These are phyloP conservation scores for Paramecium sonneborni DNA, from an alignment of 73 alveolate genomes.

Conservation along the genomic window DNA sequence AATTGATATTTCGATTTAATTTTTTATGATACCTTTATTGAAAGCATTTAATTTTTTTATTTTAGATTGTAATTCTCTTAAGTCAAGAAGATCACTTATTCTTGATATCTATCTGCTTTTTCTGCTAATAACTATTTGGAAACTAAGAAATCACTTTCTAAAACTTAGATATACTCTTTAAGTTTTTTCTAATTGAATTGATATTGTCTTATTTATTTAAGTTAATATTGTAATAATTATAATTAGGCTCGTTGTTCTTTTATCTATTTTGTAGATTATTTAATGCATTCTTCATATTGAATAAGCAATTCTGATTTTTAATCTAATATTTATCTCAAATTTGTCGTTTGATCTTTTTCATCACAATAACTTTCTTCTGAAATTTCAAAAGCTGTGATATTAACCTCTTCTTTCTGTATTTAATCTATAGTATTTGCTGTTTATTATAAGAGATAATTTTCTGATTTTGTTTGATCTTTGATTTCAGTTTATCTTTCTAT, in stretches of 20 bases:
- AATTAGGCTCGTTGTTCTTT: neutral
- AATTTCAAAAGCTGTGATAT: constrained; percentile 19
- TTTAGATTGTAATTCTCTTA: neutral
- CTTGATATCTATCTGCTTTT: neutral
- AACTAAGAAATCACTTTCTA: constrained; percentile 16
- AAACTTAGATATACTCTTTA: neutral
- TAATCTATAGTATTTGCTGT: neutral
- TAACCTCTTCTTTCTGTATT: neutral
- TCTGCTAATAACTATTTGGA: constrained; percentile 19
- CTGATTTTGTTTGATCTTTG: neutral
- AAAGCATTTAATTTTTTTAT: neutral
- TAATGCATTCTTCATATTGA: constrained; percentile 3
- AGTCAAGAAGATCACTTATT: neutral
- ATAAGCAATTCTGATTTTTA: neutral
- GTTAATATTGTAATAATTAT: neutral
- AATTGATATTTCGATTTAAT: neutral
- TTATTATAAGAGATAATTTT: neutral
- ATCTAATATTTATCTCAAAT: neutral
- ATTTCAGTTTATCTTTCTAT: neutral
- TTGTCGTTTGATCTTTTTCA: neutral
- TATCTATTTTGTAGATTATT: neutral
- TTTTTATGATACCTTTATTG: neutral
- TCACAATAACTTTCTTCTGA: neutral
- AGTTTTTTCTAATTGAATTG: neutral
- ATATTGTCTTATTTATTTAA: neutral